Conservation (phyloP, 2,329 filamentous ascomycete species). For the Hypoxylon sp. region DNA sequence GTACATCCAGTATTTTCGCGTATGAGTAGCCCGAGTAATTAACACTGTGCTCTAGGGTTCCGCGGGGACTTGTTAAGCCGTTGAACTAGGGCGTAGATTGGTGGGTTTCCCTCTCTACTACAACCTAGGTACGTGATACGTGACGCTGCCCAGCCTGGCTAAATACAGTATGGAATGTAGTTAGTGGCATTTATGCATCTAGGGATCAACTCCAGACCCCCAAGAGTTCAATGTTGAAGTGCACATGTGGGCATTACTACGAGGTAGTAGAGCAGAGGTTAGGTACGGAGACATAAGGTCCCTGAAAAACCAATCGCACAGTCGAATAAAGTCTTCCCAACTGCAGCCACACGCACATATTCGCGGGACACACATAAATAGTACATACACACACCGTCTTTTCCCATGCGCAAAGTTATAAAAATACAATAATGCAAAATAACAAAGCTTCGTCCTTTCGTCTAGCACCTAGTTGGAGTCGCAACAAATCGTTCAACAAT, state of each 20-base stretch:
- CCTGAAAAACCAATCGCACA: slow-evolving; percentile 20
- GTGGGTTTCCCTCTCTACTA: background rate
- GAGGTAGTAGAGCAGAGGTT: too few relatives aligned
- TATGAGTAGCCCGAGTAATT: background rate
- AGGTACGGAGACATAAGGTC: slow-evolving; percentile 13
- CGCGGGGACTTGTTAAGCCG: slow-evolving; percentile 21
- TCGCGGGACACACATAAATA: too few relatives aligned
- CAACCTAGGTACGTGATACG: slow-evolving; percentile 7
- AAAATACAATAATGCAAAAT: background rate
- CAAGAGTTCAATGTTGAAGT: slow-evolving; percentile 1
- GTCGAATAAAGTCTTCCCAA: background rate
- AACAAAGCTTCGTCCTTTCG: slow-evolving; percentile 4
- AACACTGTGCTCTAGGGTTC: slow-evolving; percentile 31
- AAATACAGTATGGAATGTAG: slow-evolving; percentile 39
- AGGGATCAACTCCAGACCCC: slow-evolving; percentile 9
- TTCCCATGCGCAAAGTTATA: slow-evolving; percentile 1
- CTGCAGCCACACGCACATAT: background rate
- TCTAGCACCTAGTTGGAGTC: background rate
- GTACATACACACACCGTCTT: slow-evolving; percentile 20
- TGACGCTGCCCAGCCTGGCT: slow-evolving; percentile 30
- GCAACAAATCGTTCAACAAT: slow-evolving; percentile 6
- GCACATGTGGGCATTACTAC: background rate
- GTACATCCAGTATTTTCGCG: background rate
- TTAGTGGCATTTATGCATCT: slow-evolving; percentile 29
- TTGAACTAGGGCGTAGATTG: slow-evolving; percentile 13